Evolutionary conservation across 2,329 filamentous ascomycete species (phyloP), one percentile per base, ranked within the genome.

Genomic region (Alternaria panax): DNA sequence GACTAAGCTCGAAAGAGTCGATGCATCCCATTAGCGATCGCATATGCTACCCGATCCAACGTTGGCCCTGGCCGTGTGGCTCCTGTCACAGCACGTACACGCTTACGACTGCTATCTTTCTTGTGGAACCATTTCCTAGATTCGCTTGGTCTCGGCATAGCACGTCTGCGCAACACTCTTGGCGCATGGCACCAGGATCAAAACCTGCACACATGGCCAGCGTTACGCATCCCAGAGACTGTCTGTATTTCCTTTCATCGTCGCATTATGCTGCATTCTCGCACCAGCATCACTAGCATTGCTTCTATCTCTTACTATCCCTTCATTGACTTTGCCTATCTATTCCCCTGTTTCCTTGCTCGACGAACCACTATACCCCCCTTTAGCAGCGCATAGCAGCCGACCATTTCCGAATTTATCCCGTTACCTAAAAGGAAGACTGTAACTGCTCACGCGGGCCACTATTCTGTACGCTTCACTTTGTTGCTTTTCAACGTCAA

Each of bases 381-480:
- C 46, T 60, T 51, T 60, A 59, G 57, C 51, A 60, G 57, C 59
- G 57, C 63, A 56, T 53, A 66, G 46, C 51, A 65, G 16, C 56
- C 41, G 45, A 50, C 57, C 52, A 58, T 57, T 57, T 58, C 43
- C 40, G 43, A 60, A 63, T 57, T 68, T 62, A 66, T 68, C 62
- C 40, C 57, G 51, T 68, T 59, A 59, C 60, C 63, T 50, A 57
- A 65, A 71, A 76, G 74, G 73, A 77, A 78, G 76, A 78, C 70
- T 76, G 75, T 78, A 75, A 71, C 76, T 73, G 77, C 77, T 77
- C 77, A 66, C 77, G 76, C 77, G 76, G 77, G 72, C 67, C 63
- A 73, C 62, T 69, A 65, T 61, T 42, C 50, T 76, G 72, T 75
- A 73, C 64, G 59, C 62, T 70, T 67, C 54, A 64, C 48, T 53